Evolutionary conservation across 202 grass and related monocot genomes (phyloP).

Genomic region (Brachypodium distachyon): DNA sequence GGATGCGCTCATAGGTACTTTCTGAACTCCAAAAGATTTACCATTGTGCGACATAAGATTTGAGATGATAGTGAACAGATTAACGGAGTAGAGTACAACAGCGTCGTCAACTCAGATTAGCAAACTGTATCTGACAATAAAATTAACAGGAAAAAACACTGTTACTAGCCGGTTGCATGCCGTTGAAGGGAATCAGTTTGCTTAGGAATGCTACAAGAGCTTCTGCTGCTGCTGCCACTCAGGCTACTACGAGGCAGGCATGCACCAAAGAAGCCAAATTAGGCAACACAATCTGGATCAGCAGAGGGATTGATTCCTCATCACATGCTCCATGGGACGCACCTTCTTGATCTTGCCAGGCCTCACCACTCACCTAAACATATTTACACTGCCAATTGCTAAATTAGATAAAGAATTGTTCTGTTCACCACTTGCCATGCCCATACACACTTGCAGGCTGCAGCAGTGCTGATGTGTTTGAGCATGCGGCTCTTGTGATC

Average conservation of each 20-base stretch:
- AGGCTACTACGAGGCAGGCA: background rate
- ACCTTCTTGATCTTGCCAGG: background rate
- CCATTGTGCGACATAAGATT: too few species aligned
- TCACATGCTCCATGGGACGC: background rate
- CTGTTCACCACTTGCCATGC: slow-evolving; percentile 5
- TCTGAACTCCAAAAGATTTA: background rate
- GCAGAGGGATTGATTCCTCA: background rate
- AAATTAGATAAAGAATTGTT: background rate
- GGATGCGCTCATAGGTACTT: background rate
- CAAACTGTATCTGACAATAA: too few species aligned
- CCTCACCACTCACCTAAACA: background rate
- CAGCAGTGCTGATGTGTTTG: background rate
- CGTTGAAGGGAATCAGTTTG: background rate
- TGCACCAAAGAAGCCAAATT: background rate
- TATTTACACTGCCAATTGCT: background rate
- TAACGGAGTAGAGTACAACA: too few species aligned
- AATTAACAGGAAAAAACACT: background rate
- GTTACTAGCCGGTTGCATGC: background rate
- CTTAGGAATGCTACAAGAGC: background rate
- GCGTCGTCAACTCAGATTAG: too few species aligned
- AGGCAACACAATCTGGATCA: background rate
- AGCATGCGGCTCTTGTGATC: background rate
- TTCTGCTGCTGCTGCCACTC: background rate
- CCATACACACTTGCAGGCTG: background rate
- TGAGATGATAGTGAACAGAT: too few species aligned